These are phyloP conservation scores for Fomitopsis serialis DNA, from an alignment of 768 basidiomycete species.

Conservation along the genomic window DNA sequence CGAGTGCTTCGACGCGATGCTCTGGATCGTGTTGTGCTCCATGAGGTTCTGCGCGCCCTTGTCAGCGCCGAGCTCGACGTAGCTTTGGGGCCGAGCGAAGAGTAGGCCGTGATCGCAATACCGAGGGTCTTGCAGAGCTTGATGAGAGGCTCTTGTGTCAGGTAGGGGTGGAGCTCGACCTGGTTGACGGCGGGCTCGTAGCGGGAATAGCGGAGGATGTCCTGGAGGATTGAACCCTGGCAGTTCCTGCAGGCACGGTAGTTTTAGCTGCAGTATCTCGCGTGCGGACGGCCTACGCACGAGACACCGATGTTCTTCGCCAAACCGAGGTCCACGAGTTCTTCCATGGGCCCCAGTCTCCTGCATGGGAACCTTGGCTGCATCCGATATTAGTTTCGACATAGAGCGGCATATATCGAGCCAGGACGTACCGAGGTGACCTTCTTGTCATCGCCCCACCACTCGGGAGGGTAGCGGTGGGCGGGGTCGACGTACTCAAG, in stretches of 20 bases:
- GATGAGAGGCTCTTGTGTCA: slow-evolving; percentile 44
- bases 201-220: slow-evolving; percentile 75
- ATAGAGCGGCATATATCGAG: neutral
- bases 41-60: slow-evolving; percentile 50
- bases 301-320: slow-evolving; percentile 79
- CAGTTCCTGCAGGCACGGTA: slow-evolving; percentile 49
- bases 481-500: slow-evolving; percentile 74
- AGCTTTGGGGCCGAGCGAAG: slow-evolving; percentile 50
- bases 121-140: slow-evolving; percentile 36
- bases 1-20: slow-evolving; percentile 42
- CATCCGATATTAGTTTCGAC: neutral
- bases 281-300: slow-evolving; percentile 26
- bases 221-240: slow-evolving; percentile 64
- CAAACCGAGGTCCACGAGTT: slow-evolving; percentile 63
- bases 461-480: slow-evolving; percentile 78
- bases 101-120: slow-evolving; percentile 52
- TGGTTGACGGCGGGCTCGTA: slow-evolving; percentile 53
- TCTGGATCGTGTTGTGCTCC: slow-evolving; percentile 37
- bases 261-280: neutral
- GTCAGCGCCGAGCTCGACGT: slow-evolving; percentile 62
- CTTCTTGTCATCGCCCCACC: slow-evolving; percentile 70
- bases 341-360: slow-evolving; percentile 89
- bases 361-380: slow-evolving; percentile 64
- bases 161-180: slow-evolving; percentile 55
- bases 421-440: slow-evolving; percentile 51